Percentiles rank a stretch among this genome's conserved stretches.
Conservation (phyloP, 257 asterid genomes). For the Thymus quinquecostatus region DNA sequence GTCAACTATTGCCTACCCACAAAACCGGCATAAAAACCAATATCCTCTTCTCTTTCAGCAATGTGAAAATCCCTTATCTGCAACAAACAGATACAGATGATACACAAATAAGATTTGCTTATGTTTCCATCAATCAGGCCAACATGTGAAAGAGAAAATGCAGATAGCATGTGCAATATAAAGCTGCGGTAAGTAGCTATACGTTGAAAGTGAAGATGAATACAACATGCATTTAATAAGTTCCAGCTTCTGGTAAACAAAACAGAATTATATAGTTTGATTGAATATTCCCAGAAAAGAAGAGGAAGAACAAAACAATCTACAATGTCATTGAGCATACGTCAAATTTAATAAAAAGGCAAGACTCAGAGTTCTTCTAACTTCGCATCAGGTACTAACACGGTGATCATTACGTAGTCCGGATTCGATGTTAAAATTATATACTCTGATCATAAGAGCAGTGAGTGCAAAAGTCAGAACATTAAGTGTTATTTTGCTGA, state of each 20-base stretch:
- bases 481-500: no score
- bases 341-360: background rate
- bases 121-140: background rate
- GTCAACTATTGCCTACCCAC: conserved; percentile 56
- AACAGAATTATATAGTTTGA: no score
- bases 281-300: no score
- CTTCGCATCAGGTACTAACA: background rate
- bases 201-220: background rate
- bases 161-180: background rate
- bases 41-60: conserved; percentile 76
- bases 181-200: background rate
- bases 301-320: background rate
- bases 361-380: background rate
- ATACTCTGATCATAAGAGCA: no score
- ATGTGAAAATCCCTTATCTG: conserved; percentile 74
- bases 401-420: no score
- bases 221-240: no score
- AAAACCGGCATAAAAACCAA: conserved; percentile 76
- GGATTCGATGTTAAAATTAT: no score
- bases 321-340: background rate
- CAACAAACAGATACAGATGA: conserved; percentile 17
- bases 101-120: background rate
- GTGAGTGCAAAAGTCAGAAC: no score
- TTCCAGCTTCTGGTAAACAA: no score
- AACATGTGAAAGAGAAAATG: background rate